phyloP scores from a whole-genome alignment of 2,329 filamentous ascomycete species.

The Hansfordia pulvinata region DNA sequence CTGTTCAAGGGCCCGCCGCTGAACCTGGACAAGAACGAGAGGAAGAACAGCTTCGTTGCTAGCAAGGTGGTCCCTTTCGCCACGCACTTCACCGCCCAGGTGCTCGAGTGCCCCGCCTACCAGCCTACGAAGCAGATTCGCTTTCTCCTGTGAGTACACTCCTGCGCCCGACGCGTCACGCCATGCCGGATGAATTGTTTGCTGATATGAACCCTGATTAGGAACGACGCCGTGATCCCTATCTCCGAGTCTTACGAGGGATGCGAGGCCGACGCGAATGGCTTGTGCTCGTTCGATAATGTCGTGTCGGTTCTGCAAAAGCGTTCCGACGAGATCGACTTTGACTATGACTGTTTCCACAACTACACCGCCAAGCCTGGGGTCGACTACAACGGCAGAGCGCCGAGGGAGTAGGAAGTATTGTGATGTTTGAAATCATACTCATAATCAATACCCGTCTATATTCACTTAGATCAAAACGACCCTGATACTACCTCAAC shows the following conservation, averaged over 20 bases:
- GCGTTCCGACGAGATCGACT: conserved; percentile 17
- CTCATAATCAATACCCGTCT: too few species aligned
- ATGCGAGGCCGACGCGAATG: conserved; percentile 12
- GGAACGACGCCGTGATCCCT: conserved; percentile 19
- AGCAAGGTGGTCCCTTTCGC: conserved; percentile 18
- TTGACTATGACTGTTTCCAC: conserved; percentile 16
- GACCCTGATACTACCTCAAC: too few species aligned
- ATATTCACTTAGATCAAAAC: too few species aligned
- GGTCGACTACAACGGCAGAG: conserved; percentile 16
- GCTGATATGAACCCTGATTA: conserved; percentile 3
- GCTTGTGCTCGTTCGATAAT: conserved; percentile 18
- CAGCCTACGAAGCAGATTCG: conserved; percentile 17
- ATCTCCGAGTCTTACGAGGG: conserved; percentile 13
- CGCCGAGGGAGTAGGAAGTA: conserved; percentile 9
- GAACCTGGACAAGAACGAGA: conserved; percentile 6
- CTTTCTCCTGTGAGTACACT: conserved; percentile 15
- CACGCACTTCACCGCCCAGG: conserved; percentile 18
- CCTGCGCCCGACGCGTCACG: neutral
- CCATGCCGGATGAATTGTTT: neutral
- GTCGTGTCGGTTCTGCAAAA: conserved; percentile 15
- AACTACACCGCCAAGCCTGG: conserved; percentile 13
- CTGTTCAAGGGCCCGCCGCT: conserved; percentile 16
- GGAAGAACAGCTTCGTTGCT: conserved; percentile 13
- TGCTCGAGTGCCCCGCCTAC: conserved; percentile 17
- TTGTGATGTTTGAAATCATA: too few species aligned